Percentiles rank a stretch among this genome's conserved stretches.
phyloP scores from a whole-genome alignment of 306 rosid genomes.

The Potentilla sterilis region DNA sequence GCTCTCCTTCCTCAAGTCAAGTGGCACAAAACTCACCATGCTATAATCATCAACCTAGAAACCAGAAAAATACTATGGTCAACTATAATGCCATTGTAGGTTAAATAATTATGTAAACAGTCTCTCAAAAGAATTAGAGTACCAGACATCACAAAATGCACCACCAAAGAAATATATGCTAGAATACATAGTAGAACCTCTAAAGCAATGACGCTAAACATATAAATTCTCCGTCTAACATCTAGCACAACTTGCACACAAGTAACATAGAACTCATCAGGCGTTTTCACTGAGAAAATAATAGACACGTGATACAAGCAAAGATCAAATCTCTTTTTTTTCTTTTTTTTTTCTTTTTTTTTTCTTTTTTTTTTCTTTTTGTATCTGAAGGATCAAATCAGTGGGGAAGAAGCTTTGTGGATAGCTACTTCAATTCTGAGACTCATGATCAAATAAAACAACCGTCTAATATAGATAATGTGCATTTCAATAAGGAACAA shows the following conservation, averaged over 20 bases:
- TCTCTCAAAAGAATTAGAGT: neutral
- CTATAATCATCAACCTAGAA: slow-evolving; percentile 58
- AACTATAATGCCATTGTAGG: neutral
- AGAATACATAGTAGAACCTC: neutral
- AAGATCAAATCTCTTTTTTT: neutral
- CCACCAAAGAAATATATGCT: neutral
- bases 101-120: neutral
- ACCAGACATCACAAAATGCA: neutral
- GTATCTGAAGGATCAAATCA: neutral
- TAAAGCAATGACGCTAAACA: neutral
- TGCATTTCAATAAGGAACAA: neutral
- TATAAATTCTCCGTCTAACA: neutral
- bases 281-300: neutral
- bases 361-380: neutral
- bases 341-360: neutral
- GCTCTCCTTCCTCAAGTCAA: slow-evolving; percentile 81
- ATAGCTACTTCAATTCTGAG: neutral
- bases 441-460: neutral
- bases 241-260: neutral
- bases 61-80: slow-evolving; percentile 10
- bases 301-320: neutral
- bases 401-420: neutral
- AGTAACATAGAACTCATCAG: neutral
- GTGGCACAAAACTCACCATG: slow-evolving; percentile 81
- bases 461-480: neutral